Conservation (phyloP, 805 yeast genomes). For the Nakazawaea sp. region DNA sequence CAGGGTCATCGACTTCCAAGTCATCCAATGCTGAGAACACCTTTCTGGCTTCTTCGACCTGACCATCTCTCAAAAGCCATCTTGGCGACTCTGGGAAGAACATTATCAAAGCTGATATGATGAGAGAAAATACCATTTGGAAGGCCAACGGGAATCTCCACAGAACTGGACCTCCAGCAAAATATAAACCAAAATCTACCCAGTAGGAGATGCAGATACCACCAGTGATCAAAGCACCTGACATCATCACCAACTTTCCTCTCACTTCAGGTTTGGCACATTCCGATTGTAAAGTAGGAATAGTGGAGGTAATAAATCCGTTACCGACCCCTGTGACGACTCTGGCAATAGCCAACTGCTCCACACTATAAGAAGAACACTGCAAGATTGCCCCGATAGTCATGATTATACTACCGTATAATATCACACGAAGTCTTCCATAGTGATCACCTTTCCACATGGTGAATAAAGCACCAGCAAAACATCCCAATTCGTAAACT, state of each 20-base stretch:
- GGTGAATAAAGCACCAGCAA: constrained; percentile 34
- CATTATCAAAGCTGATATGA: constrained; percentile 20
- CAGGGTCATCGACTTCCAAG: constrained; percentile 11
- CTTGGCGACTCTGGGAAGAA: constrained; percentile 45
- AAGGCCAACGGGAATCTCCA: constrained; percentile 42
- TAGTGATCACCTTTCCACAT: constrained; percentile 31
- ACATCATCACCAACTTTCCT: constrained; percentile 31
- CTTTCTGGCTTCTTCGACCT: constrained; percentile 31
- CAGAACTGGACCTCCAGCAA: constrained; percentile 26
- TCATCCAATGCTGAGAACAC: constrained; percentile 33
- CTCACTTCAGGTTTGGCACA: constrained; percentile 29
- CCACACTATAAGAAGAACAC: constrained; percentile 28
- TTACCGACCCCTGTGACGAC: constrained; percentile 38
- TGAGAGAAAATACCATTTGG: constrained; percentile 31
- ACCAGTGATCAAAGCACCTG: constrained; percentile 31
- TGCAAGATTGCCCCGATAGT: constrained; percentile 29
- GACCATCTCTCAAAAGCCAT: constrained; percentile 41
- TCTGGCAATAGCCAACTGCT: constrained; percentile 37
- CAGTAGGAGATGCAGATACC: constrained; percentile 39
- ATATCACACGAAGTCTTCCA: constrained; percentile 33
- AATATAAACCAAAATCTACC: constrained; percentile 35
- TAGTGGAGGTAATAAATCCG: constrained; percentile 36
- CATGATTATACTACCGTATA: constrained; percentile 30
- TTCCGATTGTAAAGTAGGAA: constrained; percentile 41
- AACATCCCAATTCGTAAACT: constrained; percentile 41